Percentiles rank a stretch among this genome's conserved stretches.
These are phyloP conservation scores for Flammula alnicola DNA, from an alignment of 1,284 basidiomycete species.

Conservation along the genomic window DNA sequence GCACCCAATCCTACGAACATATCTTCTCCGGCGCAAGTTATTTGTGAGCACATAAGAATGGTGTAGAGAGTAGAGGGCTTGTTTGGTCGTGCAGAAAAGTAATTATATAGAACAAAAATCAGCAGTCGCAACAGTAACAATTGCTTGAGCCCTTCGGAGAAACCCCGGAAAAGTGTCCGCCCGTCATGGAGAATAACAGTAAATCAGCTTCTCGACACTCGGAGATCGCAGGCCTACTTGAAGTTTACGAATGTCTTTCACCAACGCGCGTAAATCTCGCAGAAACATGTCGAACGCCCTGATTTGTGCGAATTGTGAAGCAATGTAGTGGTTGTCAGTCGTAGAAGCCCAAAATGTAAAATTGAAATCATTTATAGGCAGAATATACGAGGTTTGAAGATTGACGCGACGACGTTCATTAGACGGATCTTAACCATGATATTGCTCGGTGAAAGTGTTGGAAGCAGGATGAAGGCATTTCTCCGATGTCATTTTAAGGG, in stretches of 20 bases:
- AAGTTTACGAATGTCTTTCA: neutral
- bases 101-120: slow-evolving; percentile 8
- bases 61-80: neutral
- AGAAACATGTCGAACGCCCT: slow-evolving; percentile 11
- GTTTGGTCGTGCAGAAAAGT: neutral
- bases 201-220: slow-evolving; percentile 24
- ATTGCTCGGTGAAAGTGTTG: slow-evolving; percentile 19
- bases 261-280: slow-evolving; percentile 23
- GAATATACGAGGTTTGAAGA: neutral
- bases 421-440: neutral
- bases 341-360: slow-evolving; percentile 1
- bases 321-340: no score
- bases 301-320: slow-evolving; percentile 7
- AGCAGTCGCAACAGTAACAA: neutral
- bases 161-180: slow-evolving; percentile 18
- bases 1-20: neutral
- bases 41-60: slow-evolving; percentile 3
- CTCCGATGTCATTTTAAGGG: slow-evolving; percentile 15
- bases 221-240: slow-evolving; percentile 16
- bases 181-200: slow-evolving; percentile 18
- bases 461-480: slow-evolving; percentile 12
- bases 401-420: neutral
- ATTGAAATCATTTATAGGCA: neutral
- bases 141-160: slow-evolving; percentile 18
- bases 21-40: neutral